Evolutionary conservation across 2,329 filamentous ascomycete species (phyloP), one percentile per base, ranked within the genome.

Genomic region (Coniochaeta ligniaria): DNA sequence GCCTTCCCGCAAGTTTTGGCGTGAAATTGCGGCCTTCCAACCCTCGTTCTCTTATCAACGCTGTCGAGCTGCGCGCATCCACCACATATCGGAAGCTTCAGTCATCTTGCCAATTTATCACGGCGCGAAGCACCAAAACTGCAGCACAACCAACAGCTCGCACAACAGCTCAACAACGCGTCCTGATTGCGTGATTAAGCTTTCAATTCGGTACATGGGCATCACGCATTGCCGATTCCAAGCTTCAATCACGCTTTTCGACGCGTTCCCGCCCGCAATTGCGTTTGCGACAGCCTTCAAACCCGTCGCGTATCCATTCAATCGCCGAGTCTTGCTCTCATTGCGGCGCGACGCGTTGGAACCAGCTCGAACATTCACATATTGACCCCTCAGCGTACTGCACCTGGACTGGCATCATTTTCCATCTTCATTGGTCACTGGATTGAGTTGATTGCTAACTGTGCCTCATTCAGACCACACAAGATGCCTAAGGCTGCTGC

Each of bases 401-500:
- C 24, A 52, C 47, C n/a, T 52, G 1, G 26, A 52, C 26, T 16
- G 2, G 47, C 47, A n/a, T 31, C 47, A 47, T 47, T 26, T 5
- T 52, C n/a, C 57, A 57, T 56, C 52, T 8, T 36, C 35, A 33
- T 41, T 62, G 58, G 33, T 24, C n/a, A 31, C 26, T 31, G 28
- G 22, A n/a, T 6, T 31, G 47, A 52, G 3, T 31, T 28, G 3
- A n/a, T 52, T 31, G 26, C 47, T 52, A 24, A 52, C 47, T 52
- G 2, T 28, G 3, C 24, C 14, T 52, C 6, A 6, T 52, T 55
- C 58, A 75, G 70, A 68, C 68, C 63, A 62, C 60, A 70, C 77
- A 83, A 70, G 65, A 86, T 86, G 83, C 81, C 83, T 69, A 86
- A 86, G 78, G 82, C 80, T 69, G 74, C 80, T 58, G 73, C 78